A percentile compares a stretch with the other conserved stretches of the same genome.
phyloP scores from a whole-genome alignment of 2,329 filamentous ascomycete species.

The Zasmidium citrigriseum region DNA sequence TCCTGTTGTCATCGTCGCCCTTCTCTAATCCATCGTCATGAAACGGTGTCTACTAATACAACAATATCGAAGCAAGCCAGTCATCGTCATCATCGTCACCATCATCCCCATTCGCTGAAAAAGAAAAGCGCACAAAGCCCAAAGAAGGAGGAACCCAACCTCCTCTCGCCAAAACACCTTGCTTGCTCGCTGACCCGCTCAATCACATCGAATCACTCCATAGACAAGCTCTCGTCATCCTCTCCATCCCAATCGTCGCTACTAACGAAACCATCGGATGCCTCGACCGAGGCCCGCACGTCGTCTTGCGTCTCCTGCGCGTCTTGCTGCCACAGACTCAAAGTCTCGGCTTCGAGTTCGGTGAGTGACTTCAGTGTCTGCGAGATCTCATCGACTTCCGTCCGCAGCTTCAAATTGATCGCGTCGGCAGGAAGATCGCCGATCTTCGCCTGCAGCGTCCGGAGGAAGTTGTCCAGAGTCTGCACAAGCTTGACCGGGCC shows the following conservation, averaged over 20 bases:
- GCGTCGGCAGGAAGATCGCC: background rate
- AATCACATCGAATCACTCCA: too few species aligned
- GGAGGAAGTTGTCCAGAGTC: background rate
- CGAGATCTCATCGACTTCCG: background rate
- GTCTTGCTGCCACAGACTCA: background rate
- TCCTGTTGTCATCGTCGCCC: background rate
- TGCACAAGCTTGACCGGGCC: background rate
- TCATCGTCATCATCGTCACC: background rate
- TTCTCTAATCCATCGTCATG: background rate
- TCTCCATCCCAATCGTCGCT: conserved; percentile 3
- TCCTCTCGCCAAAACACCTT: background rate
- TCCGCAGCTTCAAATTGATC: background rate
- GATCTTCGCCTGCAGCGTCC: background rate
- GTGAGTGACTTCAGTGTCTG: background rate
- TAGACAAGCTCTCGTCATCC: background rate
- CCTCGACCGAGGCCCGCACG: background rate
- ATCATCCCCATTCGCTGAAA: background rate
- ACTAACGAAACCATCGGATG: background rate
- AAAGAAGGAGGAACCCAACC: background rate
- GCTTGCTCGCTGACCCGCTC: too few species aligned
- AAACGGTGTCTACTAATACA: too few species aligned
- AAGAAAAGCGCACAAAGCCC: background rate
- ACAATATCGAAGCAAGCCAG: too few species aligned
- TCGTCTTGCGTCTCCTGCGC: background rate
- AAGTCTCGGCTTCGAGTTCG: background rate